A percentile compares a stretch with the other conserved stretches of the same genome.
Evolutionary conservation across 768 basidiomycete genomes (phyloP).

Genomic region (Podaxis sp.): DNA sequence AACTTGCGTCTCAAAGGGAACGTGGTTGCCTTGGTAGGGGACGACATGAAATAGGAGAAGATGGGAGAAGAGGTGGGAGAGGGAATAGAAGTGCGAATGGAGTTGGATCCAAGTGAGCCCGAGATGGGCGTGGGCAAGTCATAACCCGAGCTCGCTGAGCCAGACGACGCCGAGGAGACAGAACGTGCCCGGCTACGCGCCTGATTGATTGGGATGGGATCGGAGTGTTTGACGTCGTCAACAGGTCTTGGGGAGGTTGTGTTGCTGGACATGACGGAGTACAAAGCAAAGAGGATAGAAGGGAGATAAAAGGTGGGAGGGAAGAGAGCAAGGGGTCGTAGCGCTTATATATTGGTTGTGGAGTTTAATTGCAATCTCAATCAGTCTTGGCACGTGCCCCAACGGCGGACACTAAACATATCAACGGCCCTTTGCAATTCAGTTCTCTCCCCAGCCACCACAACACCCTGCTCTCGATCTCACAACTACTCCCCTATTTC

Average conservation of each 20-base stretch:
- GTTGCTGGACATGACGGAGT: slow-evolving; percentile 33
- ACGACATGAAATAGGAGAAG: slow-evolving; percentile 64
- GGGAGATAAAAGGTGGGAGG: slow-evolving; percentile 17
- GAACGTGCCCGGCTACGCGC: slow-evolving; percentile 53
- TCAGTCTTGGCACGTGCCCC: slow-evolving; percentile 14
- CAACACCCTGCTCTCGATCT: neutral
- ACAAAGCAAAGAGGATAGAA: slow-evolving; percentile 23
- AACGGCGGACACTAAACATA: slow-evolving; percentile 1
- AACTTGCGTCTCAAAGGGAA: slow-evolving; percentile 66
- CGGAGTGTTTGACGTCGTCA: slow-evolving; percentile 46
- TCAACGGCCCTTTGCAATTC: neutral
- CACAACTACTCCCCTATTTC: neutral
- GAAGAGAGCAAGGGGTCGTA: slow-evolving; percentile 2
- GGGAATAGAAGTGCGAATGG: slow-evolving; percentile 44
- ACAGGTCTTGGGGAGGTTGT: slow-evolving; percentile 25
- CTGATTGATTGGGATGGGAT: slow-evolving; percentile 62
- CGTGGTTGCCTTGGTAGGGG: slow-evolving; percentile 55
- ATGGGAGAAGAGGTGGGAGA: slow-evolving; percentile 71
- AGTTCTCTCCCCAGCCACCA: neutral
- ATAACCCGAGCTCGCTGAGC: slow-evolving; percentile 52
- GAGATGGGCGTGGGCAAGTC: slow-evolving; percentile 54
- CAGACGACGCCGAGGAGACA: slow-evolving; percentile 57
- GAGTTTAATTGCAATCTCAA: slow-evolving; percentile 15
- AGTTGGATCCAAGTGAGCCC: slow-evolving; percentile 38
- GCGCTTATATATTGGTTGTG: slow-evolving; percentile 23